A percentile compares a stretch with the other conserved stretches of the same genome.
phyloP scores from a whole-genome alignment of 768 basidiomycete species.

The Termitomyces sp. region DNA sequence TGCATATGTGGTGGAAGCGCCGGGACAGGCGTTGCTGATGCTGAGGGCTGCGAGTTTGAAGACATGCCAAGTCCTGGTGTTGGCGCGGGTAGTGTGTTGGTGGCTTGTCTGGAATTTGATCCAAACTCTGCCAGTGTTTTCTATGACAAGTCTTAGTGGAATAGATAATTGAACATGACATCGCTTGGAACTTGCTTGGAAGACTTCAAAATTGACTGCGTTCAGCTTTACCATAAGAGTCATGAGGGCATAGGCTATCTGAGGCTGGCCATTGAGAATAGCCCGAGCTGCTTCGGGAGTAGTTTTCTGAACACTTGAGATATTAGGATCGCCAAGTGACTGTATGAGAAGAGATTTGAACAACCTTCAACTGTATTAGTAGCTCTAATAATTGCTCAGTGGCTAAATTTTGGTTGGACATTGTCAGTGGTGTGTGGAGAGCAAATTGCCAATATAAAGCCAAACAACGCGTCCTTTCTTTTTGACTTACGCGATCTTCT shows the following conservation, averaged over 20 bases:
- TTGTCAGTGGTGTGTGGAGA: slow-evolving; percentile 15
- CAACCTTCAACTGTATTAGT: slow-evolving; percentile 67
- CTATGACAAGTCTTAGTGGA: slow-evolving; percentile 20
- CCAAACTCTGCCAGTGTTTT: slow-evolving; percentile 59
- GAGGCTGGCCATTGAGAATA: slow-evolving; percentile 68
- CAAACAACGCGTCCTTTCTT: slow-evolving; percentile 6
- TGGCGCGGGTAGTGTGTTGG: slow-evolving; percentile 19
- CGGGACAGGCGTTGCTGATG: slow-evolving; percentile 29
- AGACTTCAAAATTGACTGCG: slow-evolving; percentile 67
- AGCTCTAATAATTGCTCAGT: slow-evolving; percentile 70
- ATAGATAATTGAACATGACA: background rate
- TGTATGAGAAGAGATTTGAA: background rate
- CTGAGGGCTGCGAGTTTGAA: slow-evolving; percentile 20
- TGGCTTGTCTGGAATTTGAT: slow-evolving; percentile 16
- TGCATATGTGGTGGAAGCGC: slow-evolving; percentile 46
- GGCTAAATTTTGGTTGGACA: slow-evolving; percentile 48
- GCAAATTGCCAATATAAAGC: background rate
- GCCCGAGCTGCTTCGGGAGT: slow-evolving; percentile 61
- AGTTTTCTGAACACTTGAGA: slow-evolving; percentile 47
- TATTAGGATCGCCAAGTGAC: background rate
- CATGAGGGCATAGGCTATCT: slow-evolving; percentile 73
- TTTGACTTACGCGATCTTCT: background rate
- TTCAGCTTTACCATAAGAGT: slow-evolving; percentile 74
- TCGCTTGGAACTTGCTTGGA: slow-evolving; percentile 44
- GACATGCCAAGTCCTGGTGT: slow-evolving; percentile 16